Percentiles rank a stretch among this genome's conserved stretches.
Evolutionary conservation across 306 rosid species (phyloP).

Genomic region (Delonix regia): DNA sequence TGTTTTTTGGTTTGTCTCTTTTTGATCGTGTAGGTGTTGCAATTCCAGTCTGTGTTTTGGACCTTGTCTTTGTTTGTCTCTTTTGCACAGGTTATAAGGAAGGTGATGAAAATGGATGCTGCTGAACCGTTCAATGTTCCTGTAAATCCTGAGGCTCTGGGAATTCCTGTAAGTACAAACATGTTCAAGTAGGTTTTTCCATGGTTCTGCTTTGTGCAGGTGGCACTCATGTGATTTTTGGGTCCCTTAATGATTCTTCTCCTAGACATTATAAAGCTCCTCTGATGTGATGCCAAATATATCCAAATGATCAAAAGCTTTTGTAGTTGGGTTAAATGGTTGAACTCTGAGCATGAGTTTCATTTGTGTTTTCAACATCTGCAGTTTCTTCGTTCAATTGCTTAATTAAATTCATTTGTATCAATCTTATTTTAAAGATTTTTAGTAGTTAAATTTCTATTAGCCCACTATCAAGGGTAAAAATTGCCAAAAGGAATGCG

Average conservation of each 20-base stretch:
- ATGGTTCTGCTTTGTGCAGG: slow-evolving; percentile 12
- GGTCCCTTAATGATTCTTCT: neutral
- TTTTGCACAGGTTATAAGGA: slow-evolving; percentile 69
- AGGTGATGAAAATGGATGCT: slow-evolving; percentile 97
- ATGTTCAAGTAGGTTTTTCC: neutral
- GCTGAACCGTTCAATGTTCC: slow-evolving; percentile 97
- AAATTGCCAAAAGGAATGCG: neutral
- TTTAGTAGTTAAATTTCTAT: slow-evolving; percentile 11
- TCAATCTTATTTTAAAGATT: slow-evolving; percentile 1
- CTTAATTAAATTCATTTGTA: neutral
- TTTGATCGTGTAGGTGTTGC: slow-evolving; percentile 14
- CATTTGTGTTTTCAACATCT: slow-evolving; percentile 10
- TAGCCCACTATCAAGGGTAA: neutral
- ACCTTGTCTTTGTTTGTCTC: slow-evolving; percentile 24
- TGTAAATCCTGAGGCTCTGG: slow-evolving; percentile 90
- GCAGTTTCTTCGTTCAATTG: neutral
- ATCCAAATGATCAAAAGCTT: neutral
- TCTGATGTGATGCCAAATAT: neutral
- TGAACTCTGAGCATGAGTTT: neutral
- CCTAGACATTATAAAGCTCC: neutral
- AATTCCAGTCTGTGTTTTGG: slow-evolving; percentile 9
- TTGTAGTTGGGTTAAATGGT: neutral
- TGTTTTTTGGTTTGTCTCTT: neutral
- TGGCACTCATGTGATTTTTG: slow-evolving; percentile 18
- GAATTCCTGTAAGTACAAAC: slow-evolving; percentile 83